Conservation (phyloP, 345 rosid genomes). For the Crucihimalaya himalaica region DNA sequence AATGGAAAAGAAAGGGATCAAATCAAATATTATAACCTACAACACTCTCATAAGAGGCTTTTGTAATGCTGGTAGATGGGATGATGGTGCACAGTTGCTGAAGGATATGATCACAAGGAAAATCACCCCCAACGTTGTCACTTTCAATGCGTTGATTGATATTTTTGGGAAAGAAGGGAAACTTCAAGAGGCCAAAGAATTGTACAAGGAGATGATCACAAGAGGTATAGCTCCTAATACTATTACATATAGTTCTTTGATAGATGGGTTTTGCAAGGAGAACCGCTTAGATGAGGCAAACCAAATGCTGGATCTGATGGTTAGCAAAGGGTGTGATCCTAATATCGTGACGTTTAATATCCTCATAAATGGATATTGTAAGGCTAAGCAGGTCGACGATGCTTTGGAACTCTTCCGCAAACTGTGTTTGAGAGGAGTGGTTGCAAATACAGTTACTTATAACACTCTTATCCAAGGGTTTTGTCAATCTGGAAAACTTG, state of each 20-base stretch:
- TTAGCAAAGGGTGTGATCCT: neutral
- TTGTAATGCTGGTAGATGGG: constrained; percentile 25
- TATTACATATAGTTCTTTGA: neutral
- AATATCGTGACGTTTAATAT: neutral
- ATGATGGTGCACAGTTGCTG: constrained; percentile 28
- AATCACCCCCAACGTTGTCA: neutral
- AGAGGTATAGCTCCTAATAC: neutral
- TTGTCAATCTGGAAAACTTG: neutral
- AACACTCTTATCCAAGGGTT: constrained; percentile 2
- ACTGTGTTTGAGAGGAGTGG: neutral
- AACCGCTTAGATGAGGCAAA: neutral
- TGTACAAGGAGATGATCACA: constrained; percentile 12
- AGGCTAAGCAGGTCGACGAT: constrained; percentile 1
- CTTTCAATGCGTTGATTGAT: neutral
- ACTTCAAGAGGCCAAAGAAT: constrained; percentile 29
- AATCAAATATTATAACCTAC: constrained; percentile 19
- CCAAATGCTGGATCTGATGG: neutral
- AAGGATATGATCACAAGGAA: constrained; percentile 34
- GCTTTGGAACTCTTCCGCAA: neutral
- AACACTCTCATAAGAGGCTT: constrained; percentile 9
- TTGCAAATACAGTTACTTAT: neutral
- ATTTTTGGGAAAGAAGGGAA: constrained; percentile 30
- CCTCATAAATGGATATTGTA: neutral
- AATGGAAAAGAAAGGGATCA: neutral
- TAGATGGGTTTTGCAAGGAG: constrained; percentile 4